Evolutionary conservation across 805 yeast genomes (phyloP).

Genomic region (Suhomyces faveliae): DNA sequence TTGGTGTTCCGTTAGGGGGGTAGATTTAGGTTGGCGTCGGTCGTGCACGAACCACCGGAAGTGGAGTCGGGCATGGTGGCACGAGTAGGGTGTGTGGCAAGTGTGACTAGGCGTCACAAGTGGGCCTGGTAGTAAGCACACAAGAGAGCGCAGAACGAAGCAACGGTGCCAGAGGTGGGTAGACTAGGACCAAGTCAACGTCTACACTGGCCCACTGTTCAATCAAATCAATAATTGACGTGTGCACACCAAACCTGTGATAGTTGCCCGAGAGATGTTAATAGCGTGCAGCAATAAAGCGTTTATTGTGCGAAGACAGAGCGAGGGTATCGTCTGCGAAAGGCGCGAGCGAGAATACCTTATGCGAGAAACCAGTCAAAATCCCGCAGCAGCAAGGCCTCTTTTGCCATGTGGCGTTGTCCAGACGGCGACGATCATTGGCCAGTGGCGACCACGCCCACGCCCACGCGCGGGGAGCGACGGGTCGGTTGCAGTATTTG

Average conservation of each 20-base stretch:
- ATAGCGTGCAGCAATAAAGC: background rate
- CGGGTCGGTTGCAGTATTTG: background rate
- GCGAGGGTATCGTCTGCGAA: background rate
- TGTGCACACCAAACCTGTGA: background rate
- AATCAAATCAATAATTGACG: too few species aligned
- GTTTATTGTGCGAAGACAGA: background rate
- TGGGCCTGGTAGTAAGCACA: too few species aligned
- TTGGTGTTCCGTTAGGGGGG: slow-evolving; percentile 4
- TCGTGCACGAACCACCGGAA: background rate
- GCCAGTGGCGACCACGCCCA: background rate
- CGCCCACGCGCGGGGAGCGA: background rate
- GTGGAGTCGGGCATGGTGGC: background rate
- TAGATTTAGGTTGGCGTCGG: background rate
- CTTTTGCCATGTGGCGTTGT: background rate
- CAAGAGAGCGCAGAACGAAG: background rate
- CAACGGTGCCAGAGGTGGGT: background rate
- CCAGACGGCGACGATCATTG: background rate
- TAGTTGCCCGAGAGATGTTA: slow-evolving; percentile 5
- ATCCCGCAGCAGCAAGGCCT: background rate
- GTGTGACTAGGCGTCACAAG: too few species aligned
- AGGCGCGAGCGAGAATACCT: too few species aligned
- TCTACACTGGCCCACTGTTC: too few species aligned
- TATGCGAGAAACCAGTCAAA: background rate
- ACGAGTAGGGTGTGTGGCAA: too few species aligned
- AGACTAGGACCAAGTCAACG: too few species aligned